phyloP scores from a whole-genome alignment of 1,284 basidiomycete species.

The Volvariella volvacea region DNA sequence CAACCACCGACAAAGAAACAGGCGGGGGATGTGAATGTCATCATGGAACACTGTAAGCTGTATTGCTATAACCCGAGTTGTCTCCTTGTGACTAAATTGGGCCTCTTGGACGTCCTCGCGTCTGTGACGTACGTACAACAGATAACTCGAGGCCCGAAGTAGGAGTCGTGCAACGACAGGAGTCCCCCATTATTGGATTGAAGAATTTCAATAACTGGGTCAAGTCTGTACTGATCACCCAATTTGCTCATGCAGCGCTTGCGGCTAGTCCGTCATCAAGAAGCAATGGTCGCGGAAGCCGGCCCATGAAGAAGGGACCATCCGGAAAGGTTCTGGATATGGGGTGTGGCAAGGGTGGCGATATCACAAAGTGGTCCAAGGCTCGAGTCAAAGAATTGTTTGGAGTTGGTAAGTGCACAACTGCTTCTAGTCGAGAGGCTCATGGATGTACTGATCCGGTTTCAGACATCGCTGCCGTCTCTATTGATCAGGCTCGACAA shows the following conservation, averaged over 20 bases:
- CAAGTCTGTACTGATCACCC: constrained; percentile 90
- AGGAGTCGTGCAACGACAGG: constrained; percentile 74
- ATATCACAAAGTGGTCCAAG: constrained; percentile 93
- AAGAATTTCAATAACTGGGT: constrained; percentile 99
- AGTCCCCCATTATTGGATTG: constrained; percentile 94
- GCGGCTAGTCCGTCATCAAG: constrained; percentile 25
- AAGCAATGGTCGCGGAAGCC: constrained; percentile 16
- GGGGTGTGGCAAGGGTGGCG: constrained; percentile 98
- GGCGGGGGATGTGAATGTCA: constrained; percentile 58
- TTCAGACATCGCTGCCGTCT: constrained; percentile 86
- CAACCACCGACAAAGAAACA: constrained; percentile 45
- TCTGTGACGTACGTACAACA: too few relatives aligned
- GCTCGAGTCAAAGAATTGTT: constrained; percentile 79
- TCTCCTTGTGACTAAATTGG: neutral
- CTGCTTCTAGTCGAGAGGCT: constrained; percentile 8
- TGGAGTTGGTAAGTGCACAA: constrained; percentile 63
- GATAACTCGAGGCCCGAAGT: constrained; percentile 93
- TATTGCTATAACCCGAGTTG: constrained; percentile 7
- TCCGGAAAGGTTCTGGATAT: constrained; percentile 85
- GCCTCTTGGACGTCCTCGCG: too few relatives aligned
- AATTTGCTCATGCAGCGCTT: constrained; percentile 69
- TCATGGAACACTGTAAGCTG: constrained; percentile 66
- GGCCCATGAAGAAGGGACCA: constrained; percentile 14
- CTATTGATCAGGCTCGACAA: constrained; percentile 81
- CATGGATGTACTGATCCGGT: constrained; percentile 3